Conservation (phyloP, 805 yeast species). For the Candida coleopterorum region DNA sequence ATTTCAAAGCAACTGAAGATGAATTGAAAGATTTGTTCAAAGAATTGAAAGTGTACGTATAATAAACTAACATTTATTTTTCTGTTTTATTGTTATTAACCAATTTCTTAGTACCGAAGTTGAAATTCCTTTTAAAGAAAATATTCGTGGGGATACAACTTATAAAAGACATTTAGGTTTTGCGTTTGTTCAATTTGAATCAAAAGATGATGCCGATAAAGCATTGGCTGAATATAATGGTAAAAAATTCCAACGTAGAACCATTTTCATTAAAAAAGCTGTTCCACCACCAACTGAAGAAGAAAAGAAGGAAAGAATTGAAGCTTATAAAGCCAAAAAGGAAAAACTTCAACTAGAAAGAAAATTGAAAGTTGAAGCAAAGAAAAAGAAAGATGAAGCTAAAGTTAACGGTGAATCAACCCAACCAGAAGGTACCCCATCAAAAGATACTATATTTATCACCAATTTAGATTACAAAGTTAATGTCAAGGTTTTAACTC, state of each 20-base stretch:
- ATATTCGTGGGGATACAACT: conserved; percentile 29
- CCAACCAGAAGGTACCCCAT: conserved; percentile 47
- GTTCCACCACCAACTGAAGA: conserved; percentile 47
- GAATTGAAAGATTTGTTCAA: conserved; percentile 46
- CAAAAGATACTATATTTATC: conserved; percentile 56
- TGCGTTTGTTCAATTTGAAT: conserved; percentile 53
- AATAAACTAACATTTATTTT: too few relatives aligned
- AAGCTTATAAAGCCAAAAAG: conserved; percentile 26
- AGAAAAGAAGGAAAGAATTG: conserved; percentile 34
- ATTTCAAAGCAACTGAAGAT: conserved; percentile 37
- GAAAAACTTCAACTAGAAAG: conserved; percentile 16
- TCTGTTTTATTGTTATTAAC: conserved; percentile 8
- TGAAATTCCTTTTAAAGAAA: conserved; percentile 46
- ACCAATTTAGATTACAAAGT: conserved; percentile 54
- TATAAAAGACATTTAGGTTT: conserved; percentile 49
- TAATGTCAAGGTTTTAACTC: conserved; percentile 41
- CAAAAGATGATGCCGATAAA: conserved; percentile 39
- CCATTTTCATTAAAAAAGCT: conserved; percentile 50
- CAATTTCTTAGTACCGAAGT: conserved; percentile 31
- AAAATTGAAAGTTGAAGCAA: conserved; percentile 12
- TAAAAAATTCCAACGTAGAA: conserved; percentile 40
- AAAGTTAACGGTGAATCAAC: conserved; percentile 10
- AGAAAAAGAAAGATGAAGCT: conserved; percentile 5
- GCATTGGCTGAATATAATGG: conserved; percentile 41
- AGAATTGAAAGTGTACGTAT: conserved; percentile 38